Base-by-base conservation (phyloP, 1,284 basidiomycete genomes). In the Heterobasidion parviporum region DNA sequence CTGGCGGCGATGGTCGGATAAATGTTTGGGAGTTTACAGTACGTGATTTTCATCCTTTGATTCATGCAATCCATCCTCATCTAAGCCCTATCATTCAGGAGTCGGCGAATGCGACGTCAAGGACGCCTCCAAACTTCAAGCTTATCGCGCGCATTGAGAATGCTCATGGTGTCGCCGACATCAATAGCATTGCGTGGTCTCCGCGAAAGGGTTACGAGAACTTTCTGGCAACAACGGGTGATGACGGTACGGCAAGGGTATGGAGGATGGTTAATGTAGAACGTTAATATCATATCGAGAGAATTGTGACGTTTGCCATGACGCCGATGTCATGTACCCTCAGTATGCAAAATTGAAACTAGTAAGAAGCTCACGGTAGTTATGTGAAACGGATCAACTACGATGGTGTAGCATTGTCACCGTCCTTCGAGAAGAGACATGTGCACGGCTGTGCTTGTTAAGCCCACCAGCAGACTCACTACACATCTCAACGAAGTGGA, bases 121-220 rank as follows among this genome's bases (percentile, higher is more conserved):
- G 63, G 15, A 62, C 64, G 44, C 60, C 59, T 7, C 64, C 78
- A 18, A 64, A 67, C 48, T 69, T 80, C 52, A 75, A 63, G 46
- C 64, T 83, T 9, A 73, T 90, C 20, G 79, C 81, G 0, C 70
- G 70, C 10, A 62, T 87, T 8, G 67, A 76, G 7, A 74, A 74
- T 18, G 80, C 87, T 0, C 92, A 95, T 62, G 88, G 78, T 5
- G 81, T 87, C 1, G 75, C 81, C 61, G 92, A 95, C 64, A 77
- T 92, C 45, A 94, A 95, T 67, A 76, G 81, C 41, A 77, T 93
- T 12, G 73, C 77, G 1, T 95, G 91, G 90, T 92, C 89, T 69
- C 80, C 85, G 2, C 72, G 83, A 33, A 62, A 69, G 12, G 85
- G 82, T 1, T 74, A 74, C 57, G 77, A 82, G 59, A 74, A 85